Percentiles rank a stretch among this genome's conserved stretches.
These are phyloP conservation scores for Phytopythium delawarense DNA, from an alignment of 352 stramenopile genomes.

Conservation along the genomic window DNA sequence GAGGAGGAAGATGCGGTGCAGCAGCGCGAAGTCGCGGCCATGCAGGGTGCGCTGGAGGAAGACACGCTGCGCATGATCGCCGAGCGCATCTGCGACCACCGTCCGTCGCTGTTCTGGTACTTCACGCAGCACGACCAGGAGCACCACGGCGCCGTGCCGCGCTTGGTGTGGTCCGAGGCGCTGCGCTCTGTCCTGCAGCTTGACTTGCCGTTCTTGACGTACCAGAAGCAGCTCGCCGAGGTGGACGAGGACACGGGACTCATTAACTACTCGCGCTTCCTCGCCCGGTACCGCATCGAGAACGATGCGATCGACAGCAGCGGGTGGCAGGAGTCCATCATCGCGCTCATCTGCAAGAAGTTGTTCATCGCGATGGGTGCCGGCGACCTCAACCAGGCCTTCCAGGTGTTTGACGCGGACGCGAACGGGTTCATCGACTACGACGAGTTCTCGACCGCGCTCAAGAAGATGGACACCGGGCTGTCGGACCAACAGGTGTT, in stretches of 20 bases:
- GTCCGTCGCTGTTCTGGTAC: conserved; percentile 92
- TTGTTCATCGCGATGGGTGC: conserved; percentile 90
- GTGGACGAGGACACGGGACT: conserved; percentile 67
- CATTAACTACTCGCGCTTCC: conserved; percentile 93
- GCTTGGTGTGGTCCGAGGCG: conserved; percentile 88
- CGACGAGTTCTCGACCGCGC: conserved; percentile 89
- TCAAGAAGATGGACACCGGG: conserved; percentile 91
- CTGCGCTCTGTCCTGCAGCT: conserved; percentile 90
- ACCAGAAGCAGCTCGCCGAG: conserved; percentile 86
- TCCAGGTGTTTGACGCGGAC: conserved; percentile 90
- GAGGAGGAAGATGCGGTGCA: conserved; percentile 5
- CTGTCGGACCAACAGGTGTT: conserved; percentile 91
- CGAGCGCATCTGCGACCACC: conserved; percentile 90
- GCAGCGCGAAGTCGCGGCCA: conserved; percentile 24
- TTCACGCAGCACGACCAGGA: conserved; percentile 92
- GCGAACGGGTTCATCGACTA: conserved; percentile 91
- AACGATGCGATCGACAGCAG: conserved; percentile 83
- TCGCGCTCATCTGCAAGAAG: conserved; percentile 90
- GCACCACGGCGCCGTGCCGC: conserved; percentile 78
- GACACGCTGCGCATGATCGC: conserved; percentile 93
- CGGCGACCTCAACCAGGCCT: conserved; percentile 84
- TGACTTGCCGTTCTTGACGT: conserved; percentile 89
- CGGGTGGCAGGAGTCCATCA: conserved; percentile 90
- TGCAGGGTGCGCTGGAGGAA: conserved; percentile 82
- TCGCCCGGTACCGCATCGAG: conserved; percentile 91